Evolutionary conservation across 2,329 filamentous ascomycete genomes (phyloP).

Genomic region (Ophiocordyceps camponoti-leonardi): DNA sequence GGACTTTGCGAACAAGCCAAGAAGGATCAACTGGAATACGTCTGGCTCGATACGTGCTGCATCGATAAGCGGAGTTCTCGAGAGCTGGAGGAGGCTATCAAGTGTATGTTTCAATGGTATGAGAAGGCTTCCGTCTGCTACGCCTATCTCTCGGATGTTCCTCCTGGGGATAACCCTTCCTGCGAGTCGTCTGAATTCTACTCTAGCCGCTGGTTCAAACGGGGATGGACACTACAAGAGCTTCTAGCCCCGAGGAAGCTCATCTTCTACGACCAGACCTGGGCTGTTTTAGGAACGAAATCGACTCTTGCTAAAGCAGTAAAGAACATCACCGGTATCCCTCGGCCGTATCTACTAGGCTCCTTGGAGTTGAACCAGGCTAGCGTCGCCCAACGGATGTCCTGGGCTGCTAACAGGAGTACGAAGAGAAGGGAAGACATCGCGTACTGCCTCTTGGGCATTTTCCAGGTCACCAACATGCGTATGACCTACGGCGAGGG

Average conservation of each 20-base stretch:
- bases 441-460: background rate
- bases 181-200: background rate
- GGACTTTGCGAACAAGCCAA: background rate
- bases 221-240: conserved; percentile 6
- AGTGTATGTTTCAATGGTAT: conserved; percentile 12
- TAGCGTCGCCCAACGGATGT: background rate
- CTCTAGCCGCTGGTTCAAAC: conserved; percentile 8
- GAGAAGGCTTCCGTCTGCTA: conserved; percentile 8
- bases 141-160: conserved; percentile 8
- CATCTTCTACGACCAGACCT: background rate
- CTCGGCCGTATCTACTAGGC: background rate
- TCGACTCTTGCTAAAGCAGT: background rate
- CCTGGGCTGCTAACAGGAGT: background rate
- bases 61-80: conserved; percentile 10
- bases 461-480: background rate
- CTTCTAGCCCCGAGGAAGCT: conserved; percentile 4
- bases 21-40: conserved; percentile 6
- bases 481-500: background rate
- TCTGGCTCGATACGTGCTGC: conserved; percentile 13
- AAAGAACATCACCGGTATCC: background rate
- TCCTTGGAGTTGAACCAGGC: background rate
- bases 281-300: background rate
- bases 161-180: too few species aligned
- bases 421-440: background rate
- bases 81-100: conserved; percentile 10